These are phyloP conservation scores for Ogataea polymorpha DNA, from an alignment of 805 yeast species.

Conservation along the genomic window DNA sequence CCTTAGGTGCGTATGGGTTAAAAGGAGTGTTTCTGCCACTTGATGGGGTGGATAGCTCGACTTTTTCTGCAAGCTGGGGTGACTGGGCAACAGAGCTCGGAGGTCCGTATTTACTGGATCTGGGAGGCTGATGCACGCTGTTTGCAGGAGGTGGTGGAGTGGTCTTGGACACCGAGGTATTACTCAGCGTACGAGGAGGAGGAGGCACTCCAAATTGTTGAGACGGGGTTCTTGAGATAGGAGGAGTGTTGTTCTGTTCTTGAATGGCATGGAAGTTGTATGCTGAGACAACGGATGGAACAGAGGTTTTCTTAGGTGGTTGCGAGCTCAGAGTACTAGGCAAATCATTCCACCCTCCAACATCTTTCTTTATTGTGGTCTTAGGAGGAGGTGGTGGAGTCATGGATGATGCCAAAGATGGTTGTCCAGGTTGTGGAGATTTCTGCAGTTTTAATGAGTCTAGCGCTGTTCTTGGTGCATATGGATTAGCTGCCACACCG, in stretches of 20 bases:
- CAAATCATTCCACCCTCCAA: conserved; percentile 72
- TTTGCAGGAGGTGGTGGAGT: conserved; percentile 12
- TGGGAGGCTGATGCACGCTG: conserved; percentile 13
- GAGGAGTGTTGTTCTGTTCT: conserved; percentile 14
- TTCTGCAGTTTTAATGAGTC: conserved; percentile 30
- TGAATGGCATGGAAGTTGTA: conserved; percentile 23
- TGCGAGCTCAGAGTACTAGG: conserved; percentile 43
- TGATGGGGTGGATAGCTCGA: conserved; percentile 13
- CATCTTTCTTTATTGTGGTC: conserved; percentile 39
- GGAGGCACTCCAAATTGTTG: conserved; percentile 31
- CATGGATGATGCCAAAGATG: conserved; percentile 12
- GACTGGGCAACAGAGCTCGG: conserved; percentile 18
- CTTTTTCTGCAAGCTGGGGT: conserved; percentile 24
- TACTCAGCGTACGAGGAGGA: conserved; percentile 29
- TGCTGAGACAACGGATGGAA: conserved; percentile 25
- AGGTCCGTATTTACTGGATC: conserved; percentile 21
- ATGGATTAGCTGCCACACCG: conserved; percentile 26
- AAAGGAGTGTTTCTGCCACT: conserved; percentile 14
- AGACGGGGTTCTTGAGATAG: conserved; percentile 28
- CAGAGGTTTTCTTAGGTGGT: conserved; percentile 27
- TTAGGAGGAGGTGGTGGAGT: conserved; percentile 27
- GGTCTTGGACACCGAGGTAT: conserved; percentile 18
- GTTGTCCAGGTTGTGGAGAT: conserved; percentile 16
- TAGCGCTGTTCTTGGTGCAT: conserved; percentile 35
- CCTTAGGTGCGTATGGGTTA: conserved; percentile 38